Conservation (phyloP, 331 rosid species). For the Acacia pycnantha region DNA sequence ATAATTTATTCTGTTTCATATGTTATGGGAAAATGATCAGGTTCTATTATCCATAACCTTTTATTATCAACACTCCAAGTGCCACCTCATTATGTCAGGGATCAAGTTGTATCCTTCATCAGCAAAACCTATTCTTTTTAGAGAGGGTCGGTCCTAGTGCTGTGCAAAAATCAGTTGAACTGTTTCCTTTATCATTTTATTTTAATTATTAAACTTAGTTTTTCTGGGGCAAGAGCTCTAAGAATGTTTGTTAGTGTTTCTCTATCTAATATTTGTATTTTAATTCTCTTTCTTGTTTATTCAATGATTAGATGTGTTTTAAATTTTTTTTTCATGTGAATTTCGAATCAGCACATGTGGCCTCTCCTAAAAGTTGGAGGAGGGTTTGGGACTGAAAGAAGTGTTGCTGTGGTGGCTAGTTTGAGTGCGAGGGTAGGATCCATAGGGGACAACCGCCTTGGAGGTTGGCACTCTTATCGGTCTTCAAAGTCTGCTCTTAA, state of each 20-base stretch:
- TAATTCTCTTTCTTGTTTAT: slow-evolving; percentile 16
- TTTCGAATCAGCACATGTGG: slow-evolving; percentile 82
- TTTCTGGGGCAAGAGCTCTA: not conserved
- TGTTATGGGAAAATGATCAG: not conserved
- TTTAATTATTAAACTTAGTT: not conserved
- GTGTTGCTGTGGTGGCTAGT: slow-evolving; percentile 78
- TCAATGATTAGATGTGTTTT: not conserved
- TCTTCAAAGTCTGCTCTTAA: slow-evolving; percentile 94
- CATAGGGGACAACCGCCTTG: slow-evolving; percentile 83
- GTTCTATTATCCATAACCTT: not conserved
- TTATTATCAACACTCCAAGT: not conserved
- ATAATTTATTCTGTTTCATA: not conserved
- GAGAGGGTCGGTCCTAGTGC: not conserved
- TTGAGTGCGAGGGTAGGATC: slow-evolving; percentile 95
- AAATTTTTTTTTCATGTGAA: not conserved
- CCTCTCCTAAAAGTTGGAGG: slow-evolving; percentile 84
- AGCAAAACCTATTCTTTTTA: not conserved
- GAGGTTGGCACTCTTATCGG: slow-evolving; percentile 97
- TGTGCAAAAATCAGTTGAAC: not conserved
- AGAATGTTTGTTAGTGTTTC: not conserved
- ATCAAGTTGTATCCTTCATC: not conserved
- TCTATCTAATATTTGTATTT: not conserved
- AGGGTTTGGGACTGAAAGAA: slow-evolving; percentile 58
- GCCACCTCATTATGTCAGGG: not conserved
- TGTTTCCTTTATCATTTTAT: not conserved